A percentile compares a stretch with the other conserved stretches of the same genome.
Evolutionary conservation across 225 moss, liverwort and hornwort genomes (phyloP).

Genomic region (Antitrichia curtipendula): DNA sequence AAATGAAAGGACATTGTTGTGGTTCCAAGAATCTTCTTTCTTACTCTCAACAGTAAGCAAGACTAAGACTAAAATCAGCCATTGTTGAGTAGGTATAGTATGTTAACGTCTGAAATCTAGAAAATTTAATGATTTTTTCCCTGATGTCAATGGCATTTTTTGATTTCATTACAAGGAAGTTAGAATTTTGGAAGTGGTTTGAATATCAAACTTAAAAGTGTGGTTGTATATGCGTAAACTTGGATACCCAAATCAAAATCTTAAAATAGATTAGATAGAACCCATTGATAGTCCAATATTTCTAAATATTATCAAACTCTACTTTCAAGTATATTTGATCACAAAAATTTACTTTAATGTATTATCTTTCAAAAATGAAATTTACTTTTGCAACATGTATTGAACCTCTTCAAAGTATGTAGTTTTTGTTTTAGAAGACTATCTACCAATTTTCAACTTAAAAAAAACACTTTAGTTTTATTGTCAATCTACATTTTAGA

Average conservation of each 20-base stretch:
- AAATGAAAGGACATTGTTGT: neutral
- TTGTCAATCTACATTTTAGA: neutral
- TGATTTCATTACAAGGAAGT: too few species aligned
- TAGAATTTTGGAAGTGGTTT: neutral
- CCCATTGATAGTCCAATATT: accelerated
- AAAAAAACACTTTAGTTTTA: neutral
- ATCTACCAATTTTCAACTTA: accelerated
- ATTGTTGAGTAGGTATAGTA: neutral
- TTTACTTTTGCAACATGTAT: accelerated
- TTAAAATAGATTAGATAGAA: neutral
- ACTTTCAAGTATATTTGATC: neutral
- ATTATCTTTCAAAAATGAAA: neutral
- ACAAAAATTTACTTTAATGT: neutral
- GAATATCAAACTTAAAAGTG: neutral
- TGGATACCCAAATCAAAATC: neutral
- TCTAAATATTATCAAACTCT: neutral
- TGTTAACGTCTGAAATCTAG: neutral
- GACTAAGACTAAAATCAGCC: neutral
- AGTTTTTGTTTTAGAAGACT: neutral
- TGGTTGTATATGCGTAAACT: neutral
- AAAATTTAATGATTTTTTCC: too few species aligned
- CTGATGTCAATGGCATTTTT: too few species aligned
- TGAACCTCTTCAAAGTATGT: neutral
- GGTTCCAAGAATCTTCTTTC: neutral
- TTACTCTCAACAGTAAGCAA: neutral